Conservation (phyloP, 805 yeast species). For the Ogataea haglerorum region DNA sequence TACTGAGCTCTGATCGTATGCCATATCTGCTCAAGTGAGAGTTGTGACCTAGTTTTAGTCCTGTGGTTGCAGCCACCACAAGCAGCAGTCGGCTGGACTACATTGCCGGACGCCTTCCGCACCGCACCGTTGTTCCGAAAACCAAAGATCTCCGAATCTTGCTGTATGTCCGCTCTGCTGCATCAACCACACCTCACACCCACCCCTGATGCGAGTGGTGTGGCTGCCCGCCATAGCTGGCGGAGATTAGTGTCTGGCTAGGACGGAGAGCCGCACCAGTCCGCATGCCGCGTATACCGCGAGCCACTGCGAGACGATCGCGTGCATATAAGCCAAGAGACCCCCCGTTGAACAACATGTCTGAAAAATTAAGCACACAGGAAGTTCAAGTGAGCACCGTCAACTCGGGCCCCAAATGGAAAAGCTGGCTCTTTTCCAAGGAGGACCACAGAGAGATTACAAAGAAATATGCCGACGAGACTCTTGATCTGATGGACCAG, state of each 20-base stretch:
- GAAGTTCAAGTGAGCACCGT: not conserved
- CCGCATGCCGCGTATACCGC: not conserved
- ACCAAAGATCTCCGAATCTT: too few species aligned
- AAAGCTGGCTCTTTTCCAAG: not conserved
- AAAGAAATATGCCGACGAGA: slow-evolving; percentile 23
- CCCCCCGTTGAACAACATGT: not conserved
- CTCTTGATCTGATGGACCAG: slow-evolving; percentile 21
- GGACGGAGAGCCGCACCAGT: not conserved
- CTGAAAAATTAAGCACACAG: not conserved
- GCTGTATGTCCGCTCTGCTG: not conserved
- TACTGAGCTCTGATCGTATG: too few species aligned
- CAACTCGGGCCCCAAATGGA: not conserved
- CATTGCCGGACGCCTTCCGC: too few species aligned
- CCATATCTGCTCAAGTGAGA: too few species aligned
- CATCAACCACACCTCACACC: not conserved
- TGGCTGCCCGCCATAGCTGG: not conserved
- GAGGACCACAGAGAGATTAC: slow-evolving; percentile 6
- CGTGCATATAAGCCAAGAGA: not conserved
- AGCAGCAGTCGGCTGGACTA: too few species aligned
- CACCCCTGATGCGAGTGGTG: not conserved
- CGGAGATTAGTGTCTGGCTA: not conserved
- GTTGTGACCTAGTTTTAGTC: too few species aligned
- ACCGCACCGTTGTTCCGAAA: too few species aligned
- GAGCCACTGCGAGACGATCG: not conserved
- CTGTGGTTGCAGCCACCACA: too few species aligned